Conservation (phyloP, 305 asterid species). For the Rubia balearica region DNA sequence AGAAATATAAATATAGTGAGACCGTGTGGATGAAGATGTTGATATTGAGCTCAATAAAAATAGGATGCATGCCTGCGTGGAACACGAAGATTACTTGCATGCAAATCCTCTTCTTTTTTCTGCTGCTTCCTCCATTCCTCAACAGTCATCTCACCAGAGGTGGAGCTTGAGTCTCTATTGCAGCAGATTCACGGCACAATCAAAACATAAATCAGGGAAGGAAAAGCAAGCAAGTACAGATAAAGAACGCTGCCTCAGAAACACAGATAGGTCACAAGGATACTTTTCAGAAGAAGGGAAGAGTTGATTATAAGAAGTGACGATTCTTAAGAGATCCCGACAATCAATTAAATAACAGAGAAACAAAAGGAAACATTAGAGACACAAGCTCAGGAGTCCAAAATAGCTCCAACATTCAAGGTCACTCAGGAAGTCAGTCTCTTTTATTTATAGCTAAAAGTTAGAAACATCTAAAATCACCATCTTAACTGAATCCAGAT, state of each 20-base stretch:
- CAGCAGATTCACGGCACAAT: constrained; percentile 13
- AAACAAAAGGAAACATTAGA: neutral
- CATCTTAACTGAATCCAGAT: neutral
- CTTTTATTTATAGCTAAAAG: neutral
- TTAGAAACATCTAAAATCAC: neutral
- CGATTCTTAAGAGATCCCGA: neutral
- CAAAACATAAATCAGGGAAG: neutral
- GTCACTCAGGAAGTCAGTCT: neutral
- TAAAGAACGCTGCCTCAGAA: neutral
- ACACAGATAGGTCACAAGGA: neutral
- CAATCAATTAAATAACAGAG: neutral
- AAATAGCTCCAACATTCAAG: neutral
- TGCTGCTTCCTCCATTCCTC: constrained; percentile 60
- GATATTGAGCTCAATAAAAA: constrained; percentile 11
- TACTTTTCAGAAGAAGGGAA: neutral
- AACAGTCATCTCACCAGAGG: constrained; percentile 45
- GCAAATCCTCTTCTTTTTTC: constrained; percentile 81
- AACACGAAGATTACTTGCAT: constrained; percentile 85
- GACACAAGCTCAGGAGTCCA: neutral
- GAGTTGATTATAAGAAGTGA: neutral
- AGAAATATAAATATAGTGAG: constrained; percentile 19
- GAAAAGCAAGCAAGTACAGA: neutral
- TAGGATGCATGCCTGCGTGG: constrained; percentile 64
- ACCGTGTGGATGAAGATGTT: constrained; percentile 7
- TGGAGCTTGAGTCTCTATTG: constrained; percentile 57